Base-by-base conservation (phyloP, 495 filamentous ascomycete genomes). In the Xylona heveae region DNA sequence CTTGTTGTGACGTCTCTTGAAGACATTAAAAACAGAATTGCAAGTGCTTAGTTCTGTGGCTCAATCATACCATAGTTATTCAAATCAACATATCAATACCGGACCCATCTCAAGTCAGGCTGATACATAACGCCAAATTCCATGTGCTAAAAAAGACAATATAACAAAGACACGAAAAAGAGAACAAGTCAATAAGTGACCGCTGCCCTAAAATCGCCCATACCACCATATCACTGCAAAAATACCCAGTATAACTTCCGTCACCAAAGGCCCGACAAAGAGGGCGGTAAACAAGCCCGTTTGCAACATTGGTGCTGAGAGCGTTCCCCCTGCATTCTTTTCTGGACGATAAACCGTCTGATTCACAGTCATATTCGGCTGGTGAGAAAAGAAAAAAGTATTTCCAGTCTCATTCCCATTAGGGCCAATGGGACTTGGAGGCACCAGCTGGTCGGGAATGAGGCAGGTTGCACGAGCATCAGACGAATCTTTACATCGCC, bases 301-400 rank as follows among this genome's bases (percentile, higher is more conserved):
- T 3, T 7, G 7, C 33, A 10, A 35, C 23, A 13, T 13, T 13
- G 23, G 23, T 13, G n/a, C n/a, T n/a, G n/a, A n/a, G n/a, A n/a
- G n/a, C n/a, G n/a, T n/a, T n/a, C n/a, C n/a, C n/a, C n/a, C 26
- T 3, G 15, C 25, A 6, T 10, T 31, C 33, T 35, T 35, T 6
- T 35, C 20, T 24, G 16, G 25, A 22, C 37, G 39, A 38, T 51
- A 61, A 5, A 59, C 42, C 1, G 64, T 72, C 47, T 74, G 70
- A 36, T 71, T 70, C 23, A 49, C 54, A n/a, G 66, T 62, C 57
- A 58, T 57, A 31, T 66, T 64, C 4, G 43, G 28, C 2, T 59
- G 45, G 30, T 62, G 42, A 26, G 54, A 61, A 42, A 80, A 80
- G 50, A 78, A 80, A 42, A 56, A 68, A 1, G 51, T 58, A 10